A percentile compares a stretch with the other conserved stretches of the same genome.
These are phyloP conservation scores for Entomortierella chlamydospora DNA, from an alignment of 192 early-diverging fungal species.

Conservation along the genomic window DNA sequence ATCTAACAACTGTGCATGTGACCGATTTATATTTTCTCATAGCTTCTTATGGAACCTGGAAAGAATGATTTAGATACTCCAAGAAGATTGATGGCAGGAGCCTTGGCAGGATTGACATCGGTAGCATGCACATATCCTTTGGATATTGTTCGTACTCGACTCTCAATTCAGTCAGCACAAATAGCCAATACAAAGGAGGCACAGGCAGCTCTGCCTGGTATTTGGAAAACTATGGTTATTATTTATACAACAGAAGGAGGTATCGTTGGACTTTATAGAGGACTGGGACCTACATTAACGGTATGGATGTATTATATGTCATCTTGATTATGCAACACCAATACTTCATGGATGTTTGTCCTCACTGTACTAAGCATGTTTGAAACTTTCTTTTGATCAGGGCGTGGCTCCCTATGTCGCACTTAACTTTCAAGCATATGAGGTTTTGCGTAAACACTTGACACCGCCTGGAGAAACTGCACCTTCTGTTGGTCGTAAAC, in stretches of 20 bases:
- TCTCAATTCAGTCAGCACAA: slow-evolving; percentile 78
- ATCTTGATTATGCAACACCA: background rate
- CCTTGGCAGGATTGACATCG: slow-evolving; percentile 80
- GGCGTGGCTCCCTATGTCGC: slow-evolving; percentile 87
- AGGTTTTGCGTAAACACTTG: slow-evolving; percentile 77
- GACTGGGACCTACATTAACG: slow-evolving; percentile 76
- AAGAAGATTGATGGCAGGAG: slow-evolving; percentile 77
- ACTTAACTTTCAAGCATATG: slow-evolving; percentile 86
- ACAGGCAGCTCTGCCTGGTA: slow-evolving; percentile 74
- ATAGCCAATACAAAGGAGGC: slow-evolving; percentile 59
- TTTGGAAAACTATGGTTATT: slow-evolving; percentile 68
- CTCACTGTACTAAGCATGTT: background rate
- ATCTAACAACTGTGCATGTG: background rate
- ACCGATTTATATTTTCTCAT: background rate
- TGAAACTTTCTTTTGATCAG: slow-evolving; percentile 21
- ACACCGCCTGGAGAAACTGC: slow-evolving; percentile 68
- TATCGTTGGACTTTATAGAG: slow-evolving; percentile 77
- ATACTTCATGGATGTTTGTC: background rate
- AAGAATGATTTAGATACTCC: slow-evolving; percentile 78
- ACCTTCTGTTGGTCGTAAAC: slow-evolving; percentile 71
- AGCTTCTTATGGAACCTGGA: slow-evolving; percentile 73
- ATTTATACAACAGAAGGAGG: slow-evolving; percentile 82
- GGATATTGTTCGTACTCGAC: slow-evolving; percentile 82
- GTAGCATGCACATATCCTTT: slow-evolving; percentile 84
- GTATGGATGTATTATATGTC: slow-evolving; percentile 27